These are phyloP conservation scores for Peronospora belbahrii DNA, from an alignment of 352 stramenopile species.

Conservation along the genomic window DNA sequence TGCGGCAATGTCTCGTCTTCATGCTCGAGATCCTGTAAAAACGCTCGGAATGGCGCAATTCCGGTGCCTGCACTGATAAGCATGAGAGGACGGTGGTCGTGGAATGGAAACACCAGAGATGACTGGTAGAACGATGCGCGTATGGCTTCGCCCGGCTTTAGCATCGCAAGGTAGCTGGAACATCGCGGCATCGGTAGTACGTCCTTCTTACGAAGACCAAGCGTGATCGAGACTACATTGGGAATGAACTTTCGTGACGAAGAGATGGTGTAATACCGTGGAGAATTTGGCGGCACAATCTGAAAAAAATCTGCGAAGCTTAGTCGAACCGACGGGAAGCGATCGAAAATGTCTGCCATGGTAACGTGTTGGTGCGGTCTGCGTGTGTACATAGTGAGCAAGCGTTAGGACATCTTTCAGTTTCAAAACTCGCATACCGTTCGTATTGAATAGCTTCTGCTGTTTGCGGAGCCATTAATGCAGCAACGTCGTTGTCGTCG, in stretches of 20 bases:
- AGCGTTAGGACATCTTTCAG: not conserved
- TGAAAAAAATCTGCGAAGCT: slow-evolving; percentile 64
- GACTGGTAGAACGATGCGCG: slow-evolving; percentile 65
- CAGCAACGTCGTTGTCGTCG: slow-evolving; percentile 39
- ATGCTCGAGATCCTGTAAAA: slow-evolving; percentile 67
- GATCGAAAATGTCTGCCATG: slow-evolving; percentile 56
- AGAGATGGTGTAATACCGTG: slow-evolving; percentile 79
- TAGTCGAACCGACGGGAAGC: slow-evolving; percentile 55
- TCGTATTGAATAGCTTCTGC: slow-evolving; percentile 37
- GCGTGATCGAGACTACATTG: slow-evolving; percentile 58
- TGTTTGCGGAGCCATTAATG: slow-evolving; percentile 37
- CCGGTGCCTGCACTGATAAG: slow-evolving; percentile 73
- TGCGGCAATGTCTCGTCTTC: slow-evolving; percentile 25
- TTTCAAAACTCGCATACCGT: slow-evolving; percentile 17
- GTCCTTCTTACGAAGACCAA: slow-evolving; percentile 51
- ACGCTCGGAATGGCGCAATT: slow-evolving; percentile 76
- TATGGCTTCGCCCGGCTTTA: slow-evolving; percentile 40
- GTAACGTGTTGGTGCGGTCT: slow-evolving; percentile 37
- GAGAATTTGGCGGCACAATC: slow-evolving; percentile 50
- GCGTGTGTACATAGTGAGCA: not conserved
- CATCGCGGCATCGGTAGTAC: slow-evolving; percentile 55
- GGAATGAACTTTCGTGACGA: slow-evolving; percentile 57
- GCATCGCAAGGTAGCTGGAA: slow-evolving; percentile 57
- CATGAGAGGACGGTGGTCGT: slow-evolving; percentile 56
- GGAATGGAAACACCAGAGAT: slow-evolving; percentile 64